phyloP scores from a whole-genome alignment of 352 stramenopile genomes.

The Paralagenidium karlingii region DNA sequence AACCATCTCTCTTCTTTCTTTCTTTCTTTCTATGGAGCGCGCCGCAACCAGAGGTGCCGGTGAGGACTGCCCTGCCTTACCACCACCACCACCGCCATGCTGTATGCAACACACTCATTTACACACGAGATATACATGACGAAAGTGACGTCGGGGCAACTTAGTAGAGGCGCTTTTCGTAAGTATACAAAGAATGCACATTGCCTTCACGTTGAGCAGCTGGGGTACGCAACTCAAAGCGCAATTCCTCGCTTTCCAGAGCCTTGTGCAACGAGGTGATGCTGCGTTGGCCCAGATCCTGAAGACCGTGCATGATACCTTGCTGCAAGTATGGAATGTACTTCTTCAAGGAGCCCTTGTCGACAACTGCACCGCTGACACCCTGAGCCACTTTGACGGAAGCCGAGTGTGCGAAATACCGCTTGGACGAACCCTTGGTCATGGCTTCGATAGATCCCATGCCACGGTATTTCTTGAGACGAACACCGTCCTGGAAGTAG shows the following conservation, averaged over 20 bases:
- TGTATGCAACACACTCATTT: too few relatives aligned
- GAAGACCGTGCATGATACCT: conserved; percentile 96
- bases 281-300: conserved; percentile 93
- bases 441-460: conserved; percentile 99
- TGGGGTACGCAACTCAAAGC: conserved; percentile 97
- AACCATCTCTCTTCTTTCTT: too few relatives aligned
- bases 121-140: too few relatives aligned
- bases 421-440: conserved; percentile 92
- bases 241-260: conserved; percentile 73
- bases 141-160: too few relatives aligned
- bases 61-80: too few relatives aligned
- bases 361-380: conserved; percentile 96
- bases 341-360: conserved; percentile 97
- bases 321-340: conserved; percentile 99
- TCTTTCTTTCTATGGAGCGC: too few relatives aligned
- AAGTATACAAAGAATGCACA: conserved; percentile 98
- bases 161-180: conserved; percentile 87
- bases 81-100: too few relatives aligned
- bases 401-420: conserved; percentile 83
- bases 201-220: conserved; percentile 98
- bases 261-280: conserved; percentile 79
- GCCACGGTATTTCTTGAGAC: conserved; percentile 99
- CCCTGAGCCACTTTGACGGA: conserved; percentile 98
- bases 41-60: too few relatives aligned
- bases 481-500: conserved; percentile 99